Conservation (phyloP, 305 asterid genomes). For the Andrographis paniculata region DNA sequence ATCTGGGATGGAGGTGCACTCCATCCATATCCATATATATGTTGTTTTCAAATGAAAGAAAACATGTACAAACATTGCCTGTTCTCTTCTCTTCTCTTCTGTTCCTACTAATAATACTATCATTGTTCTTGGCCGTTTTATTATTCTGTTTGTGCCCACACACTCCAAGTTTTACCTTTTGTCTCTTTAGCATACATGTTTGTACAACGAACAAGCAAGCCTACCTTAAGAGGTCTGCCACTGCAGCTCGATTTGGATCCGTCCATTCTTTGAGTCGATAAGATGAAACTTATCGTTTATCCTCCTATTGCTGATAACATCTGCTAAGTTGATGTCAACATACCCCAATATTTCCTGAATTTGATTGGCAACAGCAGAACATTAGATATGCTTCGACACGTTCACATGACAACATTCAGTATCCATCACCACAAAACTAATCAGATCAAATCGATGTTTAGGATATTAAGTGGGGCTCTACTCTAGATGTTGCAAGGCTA, state of each 20-base stretch:
- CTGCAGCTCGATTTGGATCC: conserved; percentile 57
- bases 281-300: conserved; percentile 63
- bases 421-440: background rate
- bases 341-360: conserved; percentile 63
- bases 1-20: too few relatives aligned
- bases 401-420: too few relatives aligned
- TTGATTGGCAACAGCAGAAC: conserved; percentile 1
- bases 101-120: too few relatives aligned
- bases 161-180: background rate
- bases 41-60: too few relatives aligned
- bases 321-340: conserved; percentile 46
- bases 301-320: conserved; percentile 50
- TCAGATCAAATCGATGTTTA: background rate
- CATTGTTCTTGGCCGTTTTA: background rate
- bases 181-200: too few relatives aligned
- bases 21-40: too few relatives aligned
- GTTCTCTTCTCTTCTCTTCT: too few relatives aligned
- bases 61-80: too few relatives aligned
- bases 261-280: conserved; percentile 66
- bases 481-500: too few relatives aligned
- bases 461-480: too few relatives aligned
- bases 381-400: too few relatives aligned
- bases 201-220: too few relatives aligned
- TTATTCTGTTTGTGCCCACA: background rate
- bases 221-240: conserved; percentile 42